Conservation (phyloP, 2,329 filamentous ascomycete genomes). For the Botryotinia calthae region DNA sequence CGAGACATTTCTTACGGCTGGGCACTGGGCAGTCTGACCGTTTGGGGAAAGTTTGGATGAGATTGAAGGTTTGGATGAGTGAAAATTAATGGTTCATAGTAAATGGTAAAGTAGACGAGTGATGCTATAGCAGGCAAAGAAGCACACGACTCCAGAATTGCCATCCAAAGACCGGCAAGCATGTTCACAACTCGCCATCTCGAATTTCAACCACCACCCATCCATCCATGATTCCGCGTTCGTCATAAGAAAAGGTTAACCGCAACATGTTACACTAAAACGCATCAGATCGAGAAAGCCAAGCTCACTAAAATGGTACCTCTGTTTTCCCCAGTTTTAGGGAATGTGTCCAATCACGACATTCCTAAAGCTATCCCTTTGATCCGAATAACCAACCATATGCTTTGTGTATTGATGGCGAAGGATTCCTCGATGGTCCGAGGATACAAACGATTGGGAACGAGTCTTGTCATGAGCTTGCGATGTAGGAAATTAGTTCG, state of each 20-base stretch:
- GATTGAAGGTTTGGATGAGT: neutral
- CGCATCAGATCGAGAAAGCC: constrained; percentile 5
- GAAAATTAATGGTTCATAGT: neutral
- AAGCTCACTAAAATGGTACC: constrained; percentile 7
- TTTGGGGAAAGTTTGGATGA: neutral
- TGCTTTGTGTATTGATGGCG: neutral
- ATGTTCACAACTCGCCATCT: neutral
- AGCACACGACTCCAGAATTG: neutral
- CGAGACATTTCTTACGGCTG: neutral
- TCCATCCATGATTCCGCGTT: neutral
- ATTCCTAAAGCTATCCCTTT: constrained; percentile 16
- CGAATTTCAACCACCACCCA: neutral
- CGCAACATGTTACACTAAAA: neutral
- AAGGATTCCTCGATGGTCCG: constrained; percentile 21
- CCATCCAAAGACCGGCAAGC: neutral
- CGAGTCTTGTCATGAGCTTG: neutral
- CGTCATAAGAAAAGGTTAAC: neutral
- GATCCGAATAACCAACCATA: constrained; percentile 12
- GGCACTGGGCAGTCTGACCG: neutral
- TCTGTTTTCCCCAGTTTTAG: constrained; percentile 14
- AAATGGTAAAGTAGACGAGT: neutral
- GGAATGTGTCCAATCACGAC: constrained; percentile 20
- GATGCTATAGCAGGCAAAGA: neutral
- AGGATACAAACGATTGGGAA: constrained; percentile 10
- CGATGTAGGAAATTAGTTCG: constrained; percentile 23